Base-by-base conservation (phyloP, 805 yeast species). In the Babjeviella inositovora region DNA sequence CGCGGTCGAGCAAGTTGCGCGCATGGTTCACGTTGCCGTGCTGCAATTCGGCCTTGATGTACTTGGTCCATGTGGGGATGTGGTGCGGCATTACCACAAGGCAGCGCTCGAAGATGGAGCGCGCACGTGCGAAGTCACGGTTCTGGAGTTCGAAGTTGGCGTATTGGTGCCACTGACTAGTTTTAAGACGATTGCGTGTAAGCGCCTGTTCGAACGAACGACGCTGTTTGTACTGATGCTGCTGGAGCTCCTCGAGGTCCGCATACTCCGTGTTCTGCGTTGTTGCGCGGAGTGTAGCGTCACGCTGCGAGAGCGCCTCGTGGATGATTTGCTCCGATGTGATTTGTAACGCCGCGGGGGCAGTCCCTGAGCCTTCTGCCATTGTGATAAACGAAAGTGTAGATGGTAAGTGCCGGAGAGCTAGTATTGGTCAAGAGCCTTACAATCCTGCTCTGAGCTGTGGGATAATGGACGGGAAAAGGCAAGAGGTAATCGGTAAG, bases 91-190 rank as follows among this genome's bases (percentile, higher is more conserved):
- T 76, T 6, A 80, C 81, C 24, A 70, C 75, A 15, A 87, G 42
- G 0, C 93, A 92, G 24, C 97, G 57, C 43, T 87, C 98, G 47
- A 76, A 77, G 5, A 90, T 57, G 0, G 95, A 79, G 26, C 97
- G 54, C 0, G 93, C 93, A 12, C 96, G 55, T 11, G 65, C 57
- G 29, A 65, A 57, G 38, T 87, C 93, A 29, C 70, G 74, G 34
- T 80, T 87, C 5, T 75, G 76, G 4, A 72, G 43, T 45, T 87
- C 98, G 66, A 84, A 81, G 28, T 63, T 65, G 0, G 95, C 97
- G 44, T 87, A 90, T 26, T 95, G 56, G 41, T 81, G 59, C 95
- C 97, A 90, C 41, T 84, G 93, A 2, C 81, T 75, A 37, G 65
- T 58, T 38, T 82, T 84, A 17, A 75, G 62, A 28, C 93, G 53